A percentile compares a stretch with the other conserved stretches of the same genome.
Conservation (phyloP, 164 flowering plant species). For the Magnolia officinalis region DNA sequence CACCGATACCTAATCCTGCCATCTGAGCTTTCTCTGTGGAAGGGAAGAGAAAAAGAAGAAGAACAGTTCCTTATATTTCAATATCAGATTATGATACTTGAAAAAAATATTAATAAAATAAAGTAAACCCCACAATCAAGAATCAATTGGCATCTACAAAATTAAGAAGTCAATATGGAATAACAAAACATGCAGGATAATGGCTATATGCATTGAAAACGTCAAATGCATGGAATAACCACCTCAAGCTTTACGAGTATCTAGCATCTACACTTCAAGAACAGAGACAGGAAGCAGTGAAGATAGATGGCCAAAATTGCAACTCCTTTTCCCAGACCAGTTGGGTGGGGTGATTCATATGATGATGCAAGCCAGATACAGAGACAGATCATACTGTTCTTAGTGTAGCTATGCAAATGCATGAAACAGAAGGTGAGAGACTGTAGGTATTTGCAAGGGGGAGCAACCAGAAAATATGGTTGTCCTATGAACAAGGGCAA, state of each 20-base stretch:
- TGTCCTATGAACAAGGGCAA: not conserved
- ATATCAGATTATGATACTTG: not conserved
- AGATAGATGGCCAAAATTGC: not conserved
- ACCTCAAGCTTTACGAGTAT: not conserved
- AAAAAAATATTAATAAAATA: too few relatives aligned
- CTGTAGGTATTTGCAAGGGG: not conserved
- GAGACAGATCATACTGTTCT: not conserved
- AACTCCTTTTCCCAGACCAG: not conserved
- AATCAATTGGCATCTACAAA: not conserved
- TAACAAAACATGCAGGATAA: not conserved
- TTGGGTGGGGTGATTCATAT: not conserved
- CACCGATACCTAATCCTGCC: slow-evolving; percentile 80
- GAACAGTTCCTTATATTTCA: not conserved
- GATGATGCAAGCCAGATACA: not conserved
- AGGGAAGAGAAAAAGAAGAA: slow-evolving; percentile 1
- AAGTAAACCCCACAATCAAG: not conserved
- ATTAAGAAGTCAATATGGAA: not conserved
- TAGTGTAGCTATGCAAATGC: not conserved
- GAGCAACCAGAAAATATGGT: not conserved
- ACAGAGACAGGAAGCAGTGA: not conserved
- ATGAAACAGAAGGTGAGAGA: not conserved
- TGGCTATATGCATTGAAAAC: not conserved
- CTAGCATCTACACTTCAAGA: not conserved
- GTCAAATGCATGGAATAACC: not conserved
- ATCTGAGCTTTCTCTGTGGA: slow-evolving; percentile 78